Evolutionary conservation across 23 red algal genomes (phyloP).

Genomic region (Gracilaria caudata): DNA sequence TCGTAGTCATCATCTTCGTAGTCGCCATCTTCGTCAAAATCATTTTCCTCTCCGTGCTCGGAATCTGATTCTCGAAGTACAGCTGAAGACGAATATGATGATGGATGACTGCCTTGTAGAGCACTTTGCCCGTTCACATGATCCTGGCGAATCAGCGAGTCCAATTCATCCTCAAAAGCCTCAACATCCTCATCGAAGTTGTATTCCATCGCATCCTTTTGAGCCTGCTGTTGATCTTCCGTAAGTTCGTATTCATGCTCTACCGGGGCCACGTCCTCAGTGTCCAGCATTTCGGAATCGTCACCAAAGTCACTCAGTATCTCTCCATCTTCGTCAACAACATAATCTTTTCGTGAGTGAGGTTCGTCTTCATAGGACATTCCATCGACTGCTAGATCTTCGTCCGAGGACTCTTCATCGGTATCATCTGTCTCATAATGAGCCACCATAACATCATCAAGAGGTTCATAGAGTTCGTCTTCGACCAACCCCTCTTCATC

Average conservation of each 20-base stretch:
- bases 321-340: not conserved
- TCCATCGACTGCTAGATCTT: not conserved
- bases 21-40: slow-evolving; percentile 10
- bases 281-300: not conserved
- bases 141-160: not conserved
- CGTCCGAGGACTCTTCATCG: not conserved
- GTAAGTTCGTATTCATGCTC: not conserved
- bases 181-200: slow-evolving; percentile 4
- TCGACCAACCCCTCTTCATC: not conserved
- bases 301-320: not conserved
- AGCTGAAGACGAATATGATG: slow-evolving; percentile 5
- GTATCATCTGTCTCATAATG: not conserved
- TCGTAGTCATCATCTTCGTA: slow-evolving; percentile 8
- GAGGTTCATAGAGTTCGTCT: slow-evolving; percentile 35
- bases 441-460: not conserved
- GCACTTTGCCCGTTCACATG: slow-evolving; percentile 10
- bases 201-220: not conserved
- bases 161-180: not conserved
- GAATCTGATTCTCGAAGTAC: not conserved
- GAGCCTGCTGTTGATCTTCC: not conserved
- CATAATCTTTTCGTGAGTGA: not conserved
- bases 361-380: slow-evolving; percentile 11
- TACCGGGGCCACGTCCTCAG: not conserved
- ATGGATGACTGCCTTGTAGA: not conserved
- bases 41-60: not conserved